A percentile compares a stretch with the other conserved stretches of the same genome.
Evolutionary conservation across 2,329 filamentous ascomycete genomes (phyloP).

Genomic region (Apiospora koreana): DNA sequence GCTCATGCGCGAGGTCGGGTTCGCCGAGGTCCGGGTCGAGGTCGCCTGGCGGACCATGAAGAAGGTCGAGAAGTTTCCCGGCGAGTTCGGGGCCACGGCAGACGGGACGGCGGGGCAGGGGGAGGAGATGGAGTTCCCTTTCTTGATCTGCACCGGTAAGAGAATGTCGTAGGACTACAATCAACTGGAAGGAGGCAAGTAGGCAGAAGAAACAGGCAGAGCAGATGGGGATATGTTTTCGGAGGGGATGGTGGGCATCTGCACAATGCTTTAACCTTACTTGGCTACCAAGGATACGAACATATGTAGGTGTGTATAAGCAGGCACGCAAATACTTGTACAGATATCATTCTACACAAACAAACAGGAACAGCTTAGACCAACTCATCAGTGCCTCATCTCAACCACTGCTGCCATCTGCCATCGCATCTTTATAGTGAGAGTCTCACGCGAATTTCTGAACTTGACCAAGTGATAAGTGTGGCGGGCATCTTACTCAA

Average conservation of each 20-base stretch:
- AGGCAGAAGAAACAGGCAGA: background rate
- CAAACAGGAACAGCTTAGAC: background rate
- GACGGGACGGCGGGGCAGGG: background rate
- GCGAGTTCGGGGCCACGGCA: background rate
- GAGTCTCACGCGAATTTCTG: too few relatives aligned
- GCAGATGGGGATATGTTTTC: background rate
- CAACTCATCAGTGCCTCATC: too few relatives aligned
- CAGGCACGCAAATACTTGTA: background rate
- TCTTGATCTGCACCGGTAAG: background rate
- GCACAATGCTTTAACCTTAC: too few relatives aligned
- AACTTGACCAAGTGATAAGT: too few relatives aligned
- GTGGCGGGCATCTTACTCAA: too few relatives aligned
- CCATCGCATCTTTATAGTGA: too few relatives aligned
- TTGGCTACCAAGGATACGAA: background rate
- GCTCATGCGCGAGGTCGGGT: constrained; percentile 7
- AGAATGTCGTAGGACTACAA: background rate
- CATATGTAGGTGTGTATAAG: background rate
- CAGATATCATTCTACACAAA: background rate
- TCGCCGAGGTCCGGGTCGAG: constrained; percentile 3
- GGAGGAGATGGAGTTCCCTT: constrained; percentile 7
- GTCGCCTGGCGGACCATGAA: background rate
- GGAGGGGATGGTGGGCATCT: too few relatives aligned
- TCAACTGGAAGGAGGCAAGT: background rate
- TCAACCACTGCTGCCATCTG: too few relatives aligned
- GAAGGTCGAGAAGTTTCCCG: background rate